A percentile compares a stretch with the other conserved stretches of the same genome.
Conservation (phyloP, 176 grass and related monocot species). For the Metroxylon sagu region DNA sequence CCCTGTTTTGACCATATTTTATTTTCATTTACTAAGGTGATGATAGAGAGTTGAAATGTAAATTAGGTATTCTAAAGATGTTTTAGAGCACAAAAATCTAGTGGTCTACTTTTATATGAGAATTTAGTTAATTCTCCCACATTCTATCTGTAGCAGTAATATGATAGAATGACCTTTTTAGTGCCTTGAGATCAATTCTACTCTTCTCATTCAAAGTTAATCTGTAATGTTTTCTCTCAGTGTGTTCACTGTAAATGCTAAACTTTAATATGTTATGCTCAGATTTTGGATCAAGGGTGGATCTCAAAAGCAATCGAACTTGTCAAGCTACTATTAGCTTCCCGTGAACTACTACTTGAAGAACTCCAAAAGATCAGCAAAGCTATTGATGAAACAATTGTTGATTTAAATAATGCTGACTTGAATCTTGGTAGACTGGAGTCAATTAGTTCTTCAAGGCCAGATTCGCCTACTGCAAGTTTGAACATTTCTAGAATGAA, state of each 20-base stretch:
- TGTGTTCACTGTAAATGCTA: constrained; percentile 1
- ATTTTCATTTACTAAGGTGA: no score
- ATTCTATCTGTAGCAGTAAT: no score
- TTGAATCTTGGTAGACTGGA: constrained; percentile 71
- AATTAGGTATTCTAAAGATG: no score
- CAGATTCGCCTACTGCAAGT: constrained; percentile 25
- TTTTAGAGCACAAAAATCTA: no score
- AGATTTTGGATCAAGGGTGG: constrained; percentile 41
- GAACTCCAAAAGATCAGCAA: constrained; percentile 65
- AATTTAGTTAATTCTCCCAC: no score
- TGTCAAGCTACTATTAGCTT: constrained; percentile 54
- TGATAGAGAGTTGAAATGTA: no score
- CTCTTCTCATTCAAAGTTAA: no score
- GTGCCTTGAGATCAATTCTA: no score
- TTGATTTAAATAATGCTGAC: constrained; percentile 49
- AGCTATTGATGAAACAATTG: constrained; percentile 45
- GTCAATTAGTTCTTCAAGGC: constrained; percentile 38
- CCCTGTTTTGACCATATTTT: no score
- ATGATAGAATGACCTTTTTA: no score
- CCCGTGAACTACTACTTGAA: constrained; percentile 62
- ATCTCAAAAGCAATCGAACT: constrained; percentile 44
- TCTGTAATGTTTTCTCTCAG: neutral
- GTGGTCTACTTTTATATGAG: no score
- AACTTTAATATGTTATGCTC: constrained; percentile 16
- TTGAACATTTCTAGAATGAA: constrained; percentile 22